Evolutionary conservation across 257 asterid species (phyloP).

Genomic region (Salvia hispanica): DNA sequence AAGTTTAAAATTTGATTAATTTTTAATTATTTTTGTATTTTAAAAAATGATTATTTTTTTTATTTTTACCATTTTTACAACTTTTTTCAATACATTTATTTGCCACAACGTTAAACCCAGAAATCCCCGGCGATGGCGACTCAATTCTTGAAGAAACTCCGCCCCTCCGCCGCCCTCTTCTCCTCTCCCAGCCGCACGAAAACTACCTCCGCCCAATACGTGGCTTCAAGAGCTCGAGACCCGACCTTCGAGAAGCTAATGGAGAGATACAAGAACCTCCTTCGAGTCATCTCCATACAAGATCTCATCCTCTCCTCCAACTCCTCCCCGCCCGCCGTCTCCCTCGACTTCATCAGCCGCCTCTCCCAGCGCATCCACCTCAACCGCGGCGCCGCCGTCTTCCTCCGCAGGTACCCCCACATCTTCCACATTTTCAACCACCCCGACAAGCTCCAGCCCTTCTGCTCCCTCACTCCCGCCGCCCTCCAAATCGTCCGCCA

Average conservation of each 20-base stretch:
- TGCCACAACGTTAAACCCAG: constrained; percentile 4
- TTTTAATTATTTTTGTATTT: too few species aligned
- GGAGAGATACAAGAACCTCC: constrained; percentile 79
- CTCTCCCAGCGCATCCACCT: constrained; percentile 83
- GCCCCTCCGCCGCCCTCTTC: constrained; percentile 24
- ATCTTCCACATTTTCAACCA: constrained; percentile 70
- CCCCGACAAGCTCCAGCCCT: constrained; percentile 58
- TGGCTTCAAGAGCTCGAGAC: constrained; percentile 74
- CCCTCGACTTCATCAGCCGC: constrained; percentile 80
- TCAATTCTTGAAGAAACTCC: constrained; percentile 46
- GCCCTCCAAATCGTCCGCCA: constrained; percentile 50
- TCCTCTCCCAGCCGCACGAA: constrained; percentile 53
- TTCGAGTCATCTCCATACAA: constrained; percentile 68
- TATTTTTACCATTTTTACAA: too few species aligned
- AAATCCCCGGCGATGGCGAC: constrained; percentile 42
- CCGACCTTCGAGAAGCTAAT: constrained; percentile 85
- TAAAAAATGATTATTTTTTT: too few species aligned
- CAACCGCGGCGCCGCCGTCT: constrained; percentile 75
- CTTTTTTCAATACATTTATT: too few species aligned
- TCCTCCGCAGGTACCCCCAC: constrained; percentile 84
- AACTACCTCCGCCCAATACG: constrained; percentile 72
- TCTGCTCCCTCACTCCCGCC: constrained; percentile 56
- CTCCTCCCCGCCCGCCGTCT: constrained; percentile 55
- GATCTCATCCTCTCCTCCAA: constrained; percentile 69
- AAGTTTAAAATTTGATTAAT: too few species aligned